Percentiles rank a stretch among this genome's conserved stretches.
These are phyloP conservation scores for Sarocladiaceae sp. DNA, from an alignment of 2,329 filamentous ascomycete genomes.

Conservation along the genomic window DNA sequence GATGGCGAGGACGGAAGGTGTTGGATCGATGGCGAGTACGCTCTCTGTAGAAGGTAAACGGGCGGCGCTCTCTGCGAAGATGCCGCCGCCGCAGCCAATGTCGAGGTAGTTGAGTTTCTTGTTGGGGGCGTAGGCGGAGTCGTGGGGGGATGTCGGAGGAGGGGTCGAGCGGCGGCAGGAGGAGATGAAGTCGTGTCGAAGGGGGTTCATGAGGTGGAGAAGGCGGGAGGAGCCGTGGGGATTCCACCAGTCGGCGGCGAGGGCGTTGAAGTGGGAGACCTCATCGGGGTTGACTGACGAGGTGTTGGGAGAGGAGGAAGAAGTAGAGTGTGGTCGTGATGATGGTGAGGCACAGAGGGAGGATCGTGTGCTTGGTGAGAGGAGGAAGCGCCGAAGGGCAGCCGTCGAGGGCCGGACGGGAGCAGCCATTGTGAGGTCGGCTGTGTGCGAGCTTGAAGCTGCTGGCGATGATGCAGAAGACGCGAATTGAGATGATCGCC, in stretches of 20 bases:
- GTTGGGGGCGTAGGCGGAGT: constrained; percentile 12
- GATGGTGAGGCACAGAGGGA: neutral
- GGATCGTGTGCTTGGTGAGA: neutral
- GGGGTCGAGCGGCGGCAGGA: constrained; percentile 52
- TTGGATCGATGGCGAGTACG: constrained; percentile 75
- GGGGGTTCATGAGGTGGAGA: constrained; percentile 95
- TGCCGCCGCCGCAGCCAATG: constrained; percentile 91
- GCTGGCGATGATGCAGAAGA: neutral
- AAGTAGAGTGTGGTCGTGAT: constrained; percentile 17
- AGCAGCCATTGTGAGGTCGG: neutral
- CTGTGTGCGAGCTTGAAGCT: too few species aligned
- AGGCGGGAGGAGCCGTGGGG: constrained; percentile 86
- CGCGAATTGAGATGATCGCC: neutral
- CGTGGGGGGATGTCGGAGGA: constrained; percentile 21
- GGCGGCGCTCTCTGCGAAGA: constrained; percentile 85
- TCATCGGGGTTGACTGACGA: constrained; percentile 83
- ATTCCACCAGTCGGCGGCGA: constrained; percentile 96
- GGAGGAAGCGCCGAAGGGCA: neutral
- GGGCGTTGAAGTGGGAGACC: constrained; percentile 87
- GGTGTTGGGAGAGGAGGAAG: constrained; percentile 26
- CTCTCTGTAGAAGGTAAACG: constrained; percentile 54
- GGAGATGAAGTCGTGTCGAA: constrained; percentile 87
- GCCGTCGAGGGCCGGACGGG: neutral
- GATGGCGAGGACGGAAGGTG: constrained; percentile 64
- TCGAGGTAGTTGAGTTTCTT: constrained; percentile 66